Percentiles rank a stretch among this genome's conserved stretches.
Conservation (phyloP, 1,284 basidiomycete genomes). For the Cryptococcus wingfieldii region DNA sequence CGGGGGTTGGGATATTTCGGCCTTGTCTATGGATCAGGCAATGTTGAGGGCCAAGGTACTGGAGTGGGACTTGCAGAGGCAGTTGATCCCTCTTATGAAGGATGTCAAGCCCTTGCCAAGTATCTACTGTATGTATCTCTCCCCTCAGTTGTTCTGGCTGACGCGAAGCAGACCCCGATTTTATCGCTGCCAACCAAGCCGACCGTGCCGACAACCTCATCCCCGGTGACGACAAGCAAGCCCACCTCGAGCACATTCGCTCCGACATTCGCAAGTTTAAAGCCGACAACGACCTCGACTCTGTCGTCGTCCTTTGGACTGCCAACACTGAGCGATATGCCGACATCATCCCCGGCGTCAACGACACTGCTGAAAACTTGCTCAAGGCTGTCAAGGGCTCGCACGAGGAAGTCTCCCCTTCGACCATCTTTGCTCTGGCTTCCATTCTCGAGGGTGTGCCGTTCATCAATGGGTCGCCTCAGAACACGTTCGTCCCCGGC, state of each 20-base stretch:
- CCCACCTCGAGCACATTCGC: conserved; percentile 87
- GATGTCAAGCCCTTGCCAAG: conserved; percentile 83
- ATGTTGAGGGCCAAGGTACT: conserved; percentile 93
- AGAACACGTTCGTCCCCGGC: conserved; percentile 99
- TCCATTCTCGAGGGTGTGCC: conserved; percentile 92
- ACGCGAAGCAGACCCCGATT: conserved; percentile 59
- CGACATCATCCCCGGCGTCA: conserved; percentile 88
- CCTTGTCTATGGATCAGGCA: conserved; percentile 76
- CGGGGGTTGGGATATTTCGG: conserved; percentile 97
- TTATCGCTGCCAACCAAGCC: conserved; percentile 97
- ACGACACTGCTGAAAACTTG: conserved; percentile 89
- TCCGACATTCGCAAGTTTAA: conserved; percentile 94
- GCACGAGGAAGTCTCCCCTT: conserved; percentile 90
- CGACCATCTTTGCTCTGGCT: conserved; percentile 91
- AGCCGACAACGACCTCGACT: conserved; percentile 73
- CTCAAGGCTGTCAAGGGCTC: conserved; percentile 76
- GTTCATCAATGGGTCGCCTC: conserved; percentile 96
- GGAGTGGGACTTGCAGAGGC: conserved; percentile 95
- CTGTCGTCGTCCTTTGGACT: conserved; percentile 91
- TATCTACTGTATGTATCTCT: conserved; percentile 64
- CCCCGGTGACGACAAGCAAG: conserved; percentile 79
- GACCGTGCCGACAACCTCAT: conserved; percentile 83
- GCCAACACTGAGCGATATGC: conserved; percentile 99
- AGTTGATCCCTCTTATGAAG: conserved; percentile 82
- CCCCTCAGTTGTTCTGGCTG: neutral